These are phyloP conservation scores for Calonectria naviculata DNA, from an alignment of 2,329 filamentous ascomycete species.

Conservation along the genomic window DNA sequence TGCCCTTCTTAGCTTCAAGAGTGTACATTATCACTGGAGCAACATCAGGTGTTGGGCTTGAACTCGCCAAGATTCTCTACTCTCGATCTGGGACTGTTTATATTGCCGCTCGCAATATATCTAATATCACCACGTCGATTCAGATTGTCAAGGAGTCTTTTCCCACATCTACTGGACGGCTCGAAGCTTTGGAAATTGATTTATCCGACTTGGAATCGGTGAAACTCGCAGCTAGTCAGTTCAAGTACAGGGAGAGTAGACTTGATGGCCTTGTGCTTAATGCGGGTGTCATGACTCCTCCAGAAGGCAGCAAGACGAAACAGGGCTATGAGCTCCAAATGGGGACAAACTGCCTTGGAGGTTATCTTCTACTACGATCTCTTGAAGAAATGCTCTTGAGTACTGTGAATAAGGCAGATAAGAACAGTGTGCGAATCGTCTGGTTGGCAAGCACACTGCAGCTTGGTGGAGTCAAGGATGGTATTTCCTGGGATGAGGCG, in stretches of 20 bases:
- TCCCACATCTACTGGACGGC: slow-evolving; percentile 21
- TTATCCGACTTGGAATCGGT: slow-evolving; percentile 28
- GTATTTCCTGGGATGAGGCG: slow-evolving; percentile 27
- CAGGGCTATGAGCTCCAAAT: slow-evolving; percentile 33
- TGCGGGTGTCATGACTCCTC: slow-evolving; percentile 33
- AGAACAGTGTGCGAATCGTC: slow-evolving; percentile 25
- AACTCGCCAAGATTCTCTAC: slow-evolving; percentile 34
- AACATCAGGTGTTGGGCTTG: slow-evolving; percentile 30
- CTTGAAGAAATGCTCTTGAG: slow-evolving; percentile 20
- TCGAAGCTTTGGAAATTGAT: slow-evolving; percentile 27
- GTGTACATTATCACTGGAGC: slow-evolving; percentile 34
- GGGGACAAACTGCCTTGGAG: slow-evolving; percentile 33
- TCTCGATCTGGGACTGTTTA: slow-evolving; percentile 27
- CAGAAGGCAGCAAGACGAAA: slow-evolving; percentile 26
- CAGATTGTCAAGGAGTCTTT: slow-evolving; percentile 13
- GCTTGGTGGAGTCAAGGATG: slow-evolving; percentile 26
- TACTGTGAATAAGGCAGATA: slow-evolving; percentile 12
- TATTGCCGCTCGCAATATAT: slow-evolving; percentile 22
- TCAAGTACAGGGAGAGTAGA: slow-evolving; percentile 19
- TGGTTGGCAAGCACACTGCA: slow-evolving; percentile 33
- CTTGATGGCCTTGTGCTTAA: slow-evolving; percentile 32
- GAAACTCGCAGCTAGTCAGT: neutral
- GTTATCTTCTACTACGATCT: slow-evolving; percentile 22
- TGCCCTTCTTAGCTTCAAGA: slow-evolving; percentile 21
- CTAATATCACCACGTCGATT: slow-evolving; percentile 24